These are phyloP conservation scores for Schizochytrium sp. DNA, from an alignment of 108 stramenopile genomes.

Conservation along the genomic window DNA sequence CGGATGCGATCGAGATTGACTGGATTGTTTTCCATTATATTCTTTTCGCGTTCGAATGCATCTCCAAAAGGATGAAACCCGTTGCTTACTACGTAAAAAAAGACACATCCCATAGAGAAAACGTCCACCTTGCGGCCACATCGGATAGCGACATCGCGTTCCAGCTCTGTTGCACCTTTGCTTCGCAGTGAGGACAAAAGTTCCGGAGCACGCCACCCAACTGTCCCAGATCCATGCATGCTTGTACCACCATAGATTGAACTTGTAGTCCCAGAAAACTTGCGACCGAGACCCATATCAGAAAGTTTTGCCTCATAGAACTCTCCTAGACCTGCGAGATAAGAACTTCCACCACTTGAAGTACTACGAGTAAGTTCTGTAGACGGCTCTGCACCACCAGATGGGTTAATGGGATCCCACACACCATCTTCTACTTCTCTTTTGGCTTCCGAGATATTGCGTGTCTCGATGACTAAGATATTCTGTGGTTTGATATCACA, in stretches of 20 bases:
- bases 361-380: not conserved
- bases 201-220: conserved; percentile 52
- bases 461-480: conserved; percentile 64
- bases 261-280: conserved; percentile 45
- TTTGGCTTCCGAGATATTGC: not conserved
- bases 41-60: conserved; percentile 60
- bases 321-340: conserved; percentile 13
- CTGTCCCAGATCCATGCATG: conserved; percentile 52
- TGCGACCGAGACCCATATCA: conserved; percentile 57
- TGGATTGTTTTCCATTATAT: conserved; percentile 45
- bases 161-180: conserved; percentile 16
- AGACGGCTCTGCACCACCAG: not conserved
- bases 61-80: conserved; percentile 67
- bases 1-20: conserved; percentile 2
- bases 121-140: conserved; percentile 62
- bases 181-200: not conserved
- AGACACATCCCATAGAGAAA: conserved; percentile 66
- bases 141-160: conserved; percentile 43
- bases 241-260: conserved; percentile 52
- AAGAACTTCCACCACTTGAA: not conserved
- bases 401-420: not conserved
- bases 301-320: conserved; percentile 58
- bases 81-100: conserved; percentile 58
- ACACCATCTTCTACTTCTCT: not conserved
- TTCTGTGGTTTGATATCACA: conserved; percentile 76